These are phyloP conservation scores for Sutorius eximius DNA, from an alignment of 1,284 basidiomycete genomes.

Conservation along the genomic window DNA sequence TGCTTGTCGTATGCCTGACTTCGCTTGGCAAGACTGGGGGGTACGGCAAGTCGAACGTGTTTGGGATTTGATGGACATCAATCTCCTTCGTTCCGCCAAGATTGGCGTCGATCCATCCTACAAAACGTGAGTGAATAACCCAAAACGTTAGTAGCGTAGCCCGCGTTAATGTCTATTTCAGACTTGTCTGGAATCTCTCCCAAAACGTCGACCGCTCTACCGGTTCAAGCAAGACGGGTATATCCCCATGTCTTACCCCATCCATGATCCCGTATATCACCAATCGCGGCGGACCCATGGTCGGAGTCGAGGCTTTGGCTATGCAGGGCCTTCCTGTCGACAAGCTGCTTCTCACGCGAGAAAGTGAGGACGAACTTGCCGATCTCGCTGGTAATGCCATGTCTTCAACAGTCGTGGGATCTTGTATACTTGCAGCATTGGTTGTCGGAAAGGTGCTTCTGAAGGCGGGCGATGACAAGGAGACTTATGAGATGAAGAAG, in stretches of 20 bases:
- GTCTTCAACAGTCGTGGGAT: constrained; percentile 94
- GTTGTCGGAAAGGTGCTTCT: constrained; percentile 65
- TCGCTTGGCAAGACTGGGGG: constrained; percentile 94
- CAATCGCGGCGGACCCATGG: constrained; percentile 94
- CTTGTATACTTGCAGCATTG: constrained; percentile 84
- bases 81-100: constrained; percentile 76
- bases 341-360: constrained; percentile 87
- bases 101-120: constrained; percentile 81
- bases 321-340: constrained; percentile 94
- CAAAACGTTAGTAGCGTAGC: constrained; percentile 1
- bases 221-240: constrained; percentile 77
- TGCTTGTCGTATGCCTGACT: constrained; percentile 84
- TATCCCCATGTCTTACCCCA: constrained; percentile 90
- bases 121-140: constrained; percentile 66
- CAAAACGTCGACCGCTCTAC: constrained; percentile 94
- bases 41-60: constrained; percentile 90
- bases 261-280: constrained; percentile 97
- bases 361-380: constrained; percentile 91
- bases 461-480: constrained; percentile 58
- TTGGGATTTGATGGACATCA: constrained; percentile 93
- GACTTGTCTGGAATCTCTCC: constrained; percentile 94
- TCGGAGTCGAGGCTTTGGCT: constrained; percentile 88
- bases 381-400: constrained; percentile 97
- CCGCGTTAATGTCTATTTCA: constrained; percentile 34
- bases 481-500: constrained; percentile 64